Percentiles rank a stretch among this genome's conserved stretches.
phyloP scores from a whole-genome alignment of 2,329 filamentous ascomycete species.

The Pestalotiopsis sp. region DNA sequence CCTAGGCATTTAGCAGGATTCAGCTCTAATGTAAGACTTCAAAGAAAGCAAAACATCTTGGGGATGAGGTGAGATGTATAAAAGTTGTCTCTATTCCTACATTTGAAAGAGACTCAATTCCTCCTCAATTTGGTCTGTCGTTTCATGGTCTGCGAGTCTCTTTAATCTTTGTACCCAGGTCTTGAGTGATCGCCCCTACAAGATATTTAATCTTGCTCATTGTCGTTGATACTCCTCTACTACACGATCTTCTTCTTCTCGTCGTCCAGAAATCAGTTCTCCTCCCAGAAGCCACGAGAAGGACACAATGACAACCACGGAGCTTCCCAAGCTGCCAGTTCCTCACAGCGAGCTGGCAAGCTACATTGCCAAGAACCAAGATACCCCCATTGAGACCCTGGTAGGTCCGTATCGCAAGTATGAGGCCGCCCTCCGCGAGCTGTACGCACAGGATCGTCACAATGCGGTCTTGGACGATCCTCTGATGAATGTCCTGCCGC shows the following conservation, averaged over 20 bases:
- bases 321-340: constrained; percentile 49
- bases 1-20: background rate
- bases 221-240: background rate
- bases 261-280: too few relatives aligned
- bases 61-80: background rate
- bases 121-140: background rate
- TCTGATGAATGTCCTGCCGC: constrained; percentile 65
- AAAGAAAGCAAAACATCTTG: background rate
- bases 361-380: constrained; percentile 58
- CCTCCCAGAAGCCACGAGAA: background rate
- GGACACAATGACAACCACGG: constrained; percentile 36
- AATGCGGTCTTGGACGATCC: constrained; percentile 60
- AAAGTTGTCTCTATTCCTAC: background rate
- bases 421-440: constrained; percentile 66
- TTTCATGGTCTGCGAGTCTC: background rate
- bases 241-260: background rate
- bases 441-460: constrained; percentile 69
- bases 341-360: constrained; percentile 46
- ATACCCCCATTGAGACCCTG: constrained; percentile 58
- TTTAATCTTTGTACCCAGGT: background rate
- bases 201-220: background rate
- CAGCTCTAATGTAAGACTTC: background rate
- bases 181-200: background rate
- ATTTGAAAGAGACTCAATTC: background rate
- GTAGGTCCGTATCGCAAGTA: constrained; percentile 69